Percentiles rank a stretch among this genome's conserved stretches.
phyloP scores from a whole-genome alignment of 2,329 filamentous ascomycete genomes.

The Aspergillus quadrilineatus region DNA sequence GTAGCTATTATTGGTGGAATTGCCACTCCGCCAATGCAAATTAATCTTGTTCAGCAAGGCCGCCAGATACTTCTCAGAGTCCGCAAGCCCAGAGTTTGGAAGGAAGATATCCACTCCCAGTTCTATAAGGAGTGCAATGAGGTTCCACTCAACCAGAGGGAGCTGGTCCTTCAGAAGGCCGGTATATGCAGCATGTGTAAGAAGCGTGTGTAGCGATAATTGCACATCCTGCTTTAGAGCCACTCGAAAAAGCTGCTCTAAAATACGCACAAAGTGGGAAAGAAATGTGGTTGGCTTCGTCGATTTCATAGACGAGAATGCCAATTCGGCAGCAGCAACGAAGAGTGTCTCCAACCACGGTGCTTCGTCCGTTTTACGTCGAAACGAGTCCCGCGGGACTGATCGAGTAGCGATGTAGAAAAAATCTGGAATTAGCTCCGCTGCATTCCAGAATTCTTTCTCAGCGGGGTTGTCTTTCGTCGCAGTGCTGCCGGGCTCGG shows the following conservation, averaged over 20 bases:
- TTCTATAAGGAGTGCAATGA: constrained; percentile 43
- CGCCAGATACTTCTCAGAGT: constrained; percentile 36
- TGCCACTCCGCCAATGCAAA: constrained; percentile 31
- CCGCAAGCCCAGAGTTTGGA: constrained; percentile 43
- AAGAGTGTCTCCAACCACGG: constrained; percentile 54
- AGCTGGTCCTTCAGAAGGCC: constrained; percentile 37
- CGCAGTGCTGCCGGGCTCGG: background rate
- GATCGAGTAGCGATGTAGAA: constrained; percentile 49
- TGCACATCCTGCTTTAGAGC: constrained; percentile 39
- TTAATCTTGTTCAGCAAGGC: constrained; percentile 38
- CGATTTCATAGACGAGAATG: constrained; percentile 36
- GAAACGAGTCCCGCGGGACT: constrained; percentile 45
- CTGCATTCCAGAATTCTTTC: constrained; percentile 30
- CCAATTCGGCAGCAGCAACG: constrained; percentile 41
- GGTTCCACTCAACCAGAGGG: constrained; percentile 39
- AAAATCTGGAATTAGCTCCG: constrained; percentile 40
- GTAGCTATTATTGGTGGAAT: constrained; percentile 25
- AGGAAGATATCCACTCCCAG: constrained; percentile 46
- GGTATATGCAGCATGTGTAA: constrained; percentile 43
- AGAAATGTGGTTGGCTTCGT: constrained; percentile 27
- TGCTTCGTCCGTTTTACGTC: constrained; percentile 46
- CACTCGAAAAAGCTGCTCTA: constrained; percentile 42
- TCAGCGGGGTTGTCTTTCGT: constrained; percentile 4
- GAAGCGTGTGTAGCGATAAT: constrained; percentile 41
- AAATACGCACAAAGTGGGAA: constrained; percentile 31